These are phyloP conservation scores for Metarhizium sp. DNA, from an alignment of 2,329 filamentous ascomycete genomes.

Conservation along the genomic window DNA sequence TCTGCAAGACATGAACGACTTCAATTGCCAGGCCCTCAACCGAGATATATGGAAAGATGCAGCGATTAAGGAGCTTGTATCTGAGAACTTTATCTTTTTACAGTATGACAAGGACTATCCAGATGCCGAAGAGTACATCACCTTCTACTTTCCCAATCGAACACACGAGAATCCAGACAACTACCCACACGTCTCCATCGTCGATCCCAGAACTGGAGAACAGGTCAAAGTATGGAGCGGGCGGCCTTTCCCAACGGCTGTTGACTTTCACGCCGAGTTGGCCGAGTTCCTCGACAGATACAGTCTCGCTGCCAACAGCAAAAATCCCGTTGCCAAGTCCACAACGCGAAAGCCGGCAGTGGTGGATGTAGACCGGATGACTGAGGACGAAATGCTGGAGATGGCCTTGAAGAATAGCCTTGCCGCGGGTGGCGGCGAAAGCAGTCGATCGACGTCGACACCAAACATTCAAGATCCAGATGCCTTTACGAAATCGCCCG, in stretches of 20 bases:
- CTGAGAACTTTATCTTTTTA: slow-evolving; percentile 90
- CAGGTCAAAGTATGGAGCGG: slow-evolving; percentile 96
- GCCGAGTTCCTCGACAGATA: slow-evolving; percentile 97
- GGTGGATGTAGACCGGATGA: slow-evolving; percentile 78
- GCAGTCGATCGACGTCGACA: slow-evolving; percentile 25
- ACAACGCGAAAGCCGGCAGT: slow-evolving; percentile 54
- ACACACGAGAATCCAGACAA: slow-evolving; percentile 73
- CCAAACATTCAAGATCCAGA: slow-evolving; percentile 71
- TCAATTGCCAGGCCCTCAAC: slow-evolving; percentile 90
- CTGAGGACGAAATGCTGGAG: slow-evolving; percentile 94
- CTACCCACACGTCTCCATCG: slow-evolving; percentile 91
- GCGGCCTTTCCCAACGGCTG: slow-evolving; percentile 61
- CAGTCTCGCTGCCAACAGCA: slow-evolving; percentile 76
- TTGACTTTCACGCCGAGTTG: slow-evolving; percentile 83
- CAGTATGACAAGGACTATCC: slow-evolving; percentile 86
- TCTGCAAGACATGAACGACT: slow-evolving; percentile 85
- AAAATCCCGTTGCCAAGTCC: slow-evolving; percentile 77
- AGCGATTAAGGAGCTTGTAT: slow-evolving; percentile 67
- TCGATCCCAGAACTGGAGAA: slow-evolving; percentile 92
- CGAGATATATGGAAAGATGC: slow-evolving; percentile 92
- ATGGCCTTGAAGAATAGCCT: slow-evolving; percentile 88
- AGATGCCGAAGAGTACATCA: slow-evolving; percentile 69
- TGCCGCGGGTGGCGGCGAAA: slow-evolving; percentile 33
- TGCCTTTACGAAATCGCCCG: slow-evolving; percentile 63
- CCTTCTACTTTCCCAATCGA: slow-evolving; percentile 73